A percentile compares a stretch with the other conserved stretches of the same genome.
phyloP scores from a whole-genome alignment of 306 rosid species.

The Dryas drummondii region DNA sequence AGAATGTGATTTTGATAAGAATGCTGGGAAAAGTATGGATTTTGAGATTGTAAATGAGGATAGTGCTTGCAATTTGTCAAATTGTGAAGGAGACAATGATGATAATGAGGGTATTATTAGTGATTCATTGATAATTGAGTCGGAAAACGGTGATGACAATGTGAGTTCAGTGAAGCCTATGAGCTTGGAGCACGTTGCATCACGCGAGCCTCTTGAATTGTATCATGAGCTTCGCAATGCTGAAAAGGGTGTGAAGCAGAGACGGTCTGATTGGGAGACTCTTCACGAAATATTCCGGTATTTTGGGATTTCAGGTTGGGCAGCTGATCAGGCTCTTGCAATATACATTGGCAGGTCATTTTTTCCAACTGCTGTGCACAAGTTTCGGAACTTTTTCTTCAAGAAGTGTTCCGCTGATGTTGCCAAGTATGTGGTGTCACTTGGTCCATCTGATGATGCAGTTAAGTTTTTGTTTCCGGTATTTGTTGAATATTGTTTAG shows the following conservation, averaged over 20 bases:
- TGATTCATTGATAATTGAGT: conserved; percentile 28
- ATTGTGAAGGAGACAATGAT: conserved; percentile 28
- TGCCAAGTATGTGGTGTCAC: conserved; percentile 52
- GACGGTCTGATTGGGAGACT: conserved; percentile 41
- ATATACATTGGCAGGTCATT: conserved; percentile 86
- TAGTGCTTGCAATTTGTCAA: conserved; percentile 14
- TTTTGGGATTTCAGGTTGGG: conserved; percentile 77
- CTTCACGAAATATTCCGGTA: conserved; percentile 36
- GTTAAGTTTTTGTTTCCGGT: conserved; percentile 78
- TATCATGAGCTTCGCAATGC: conserved; percentile 45
- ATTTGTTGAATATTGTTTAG: conserved; percentile 82
- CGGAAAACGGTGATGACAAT: conserved; percentile 16
- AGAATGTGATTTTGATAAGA: conserved; percentile 46
- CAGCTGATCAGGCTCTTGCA: conserved; percentile 83
- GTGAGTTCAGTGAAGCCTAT: conserved; percentile 26
- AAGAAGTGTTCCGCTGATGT: conserved; percentile 53
- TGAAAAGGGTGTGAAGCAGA: conserved; percentile 35
- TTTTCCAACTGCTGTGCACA: conserved; percentile 74
- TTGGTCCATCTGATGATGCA: conserved; percentile 66
- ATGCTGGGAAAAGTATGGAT: conserved; percentile 37
- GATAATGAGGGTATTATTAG: conserved; percentile 25
- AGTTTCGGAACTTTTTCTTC: conserved; percentile 52
- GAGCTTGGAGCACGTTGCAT: conserved; percentile 39
- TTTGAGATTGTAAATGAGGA: conserved; percentile 35
- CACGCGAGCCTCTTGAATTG: conserved; percentile 54